Percentiles rank a stretch among this genome's conserved stretches.
These are phyloP conservation scores for Aquanectria penicillioides DNA, from an alignment of 2,329 filamentous ascomycete genomes.

Conservation along the genomic window DNA sequence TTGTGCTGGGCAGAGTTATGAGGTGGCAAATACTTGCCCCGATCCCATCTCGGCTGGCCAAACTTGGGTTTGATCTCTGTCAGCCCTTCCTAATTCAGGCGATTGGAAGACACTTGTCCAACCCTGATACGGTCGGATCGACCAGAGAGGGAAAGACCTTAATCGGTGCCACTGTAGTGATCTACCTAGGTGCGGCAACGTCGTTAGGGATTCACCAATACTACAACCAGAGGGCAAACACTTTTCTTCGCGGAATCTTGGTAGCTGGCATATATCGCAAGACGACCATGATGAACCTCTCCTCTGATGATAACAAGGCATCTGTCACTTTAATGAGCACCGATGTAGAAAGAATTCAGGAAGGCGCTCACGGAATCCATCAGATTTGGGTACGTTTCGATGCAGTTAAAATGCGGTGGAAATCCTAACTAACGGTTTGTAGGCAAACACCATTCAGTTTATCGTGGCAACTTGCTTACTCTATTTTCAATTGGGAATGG, in stretches of 20 bases:
- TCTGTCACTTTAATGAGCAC: slow-evolving; percentile 58
- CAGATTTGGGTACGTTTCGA: too few relatives aligned
- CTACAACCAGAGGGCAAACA: too few relatives aligned
- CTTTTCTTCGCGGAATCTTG: too few relatives aligned
- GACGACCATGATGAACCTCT: too few relatives aligned
- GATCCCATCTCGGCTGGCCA: not conserved
- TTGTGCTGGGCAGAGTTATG: not conserved
- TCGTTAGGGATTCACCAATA: not conserved
- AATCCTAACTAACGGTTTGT: too few relatives aligned
- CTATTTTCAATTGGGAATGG: slow-evolving; percentile 54
- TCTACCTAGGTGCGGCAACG: not conserved
- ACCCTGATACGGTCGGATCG: not conserved
- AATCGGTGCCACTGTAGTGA: not conserved
- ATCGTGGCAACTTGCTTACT: slow-evolving; percentile 56
- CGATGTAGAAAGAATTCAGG: slow-evolving; percentile 50
- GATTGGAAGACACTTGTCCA: not conserved
- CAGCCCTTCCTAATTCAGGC: not conserved
- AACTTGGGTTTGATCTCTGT: not conserved
- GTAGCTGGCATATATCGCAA: too few relatives aligned
- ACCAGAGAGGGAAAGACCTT: not conserved
- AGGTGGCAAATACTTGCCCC: not conserved
- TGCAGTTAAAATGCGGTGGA: too few relatives aligned
- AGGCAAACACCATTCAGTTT: slow-evolving; percentile 49
- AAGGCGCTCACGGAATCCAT: slow-evolving; percentile 39
- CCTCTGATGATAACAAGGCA: too few relatives aligned